Evolutionary conservation across 371 early-diverging fungal genomes (phyloP).

Genomic region (Umbelopsis sp.): DNA sequence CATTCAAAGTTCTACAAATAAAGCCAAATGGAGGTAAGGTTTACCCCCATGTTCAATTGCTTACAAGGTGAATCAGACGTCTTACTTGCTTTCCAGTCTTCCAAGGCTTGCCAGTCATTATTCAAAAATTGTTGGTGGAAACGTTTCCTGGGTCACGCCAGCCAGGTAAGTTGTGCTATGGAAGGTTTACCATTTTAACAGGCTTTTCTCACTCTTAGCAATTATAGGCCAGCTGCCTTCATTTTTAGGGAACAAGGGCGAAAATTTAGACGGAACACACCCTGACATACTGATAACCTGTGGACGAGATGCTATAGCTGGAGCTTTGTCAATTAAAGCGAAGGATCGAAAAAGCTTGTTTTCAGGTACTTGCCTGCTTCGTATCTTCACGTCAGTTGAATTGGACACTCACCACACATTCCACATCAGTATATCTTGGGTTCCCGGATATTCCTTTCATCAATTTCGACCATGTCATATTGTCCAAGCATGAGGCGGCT

Average conservation of each 20-base stretch:
- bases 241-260: not conserved
- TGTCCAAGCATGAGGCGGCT: constrained; percentile 50
- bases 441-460: constrained; percentile 49
- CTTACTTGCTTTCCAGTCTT: not conserved
- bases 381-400: not conserved
- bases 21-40: not conserved
- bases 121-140: not conserved
- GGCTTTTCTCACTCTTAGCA: not conserved
- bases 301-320: constrained; percentile 41
- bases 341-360: constrained; percentile 22
- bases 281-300: constrained; percentile 20
- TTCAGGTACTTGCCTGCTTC: constrained; percentile 31
- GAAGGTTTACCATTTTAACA: not conserved
- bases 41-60: not conserved
- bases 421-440: constrained; percentile 39
- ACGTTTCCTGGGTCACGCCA: constrained; percentile 11
- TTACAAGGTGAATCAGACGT: not conserved
- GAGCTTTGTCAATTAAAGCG: constrained; percentile 28
- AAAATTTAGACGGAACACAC: not conserved
- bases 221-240: not conserved
- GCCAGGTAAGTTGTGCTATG: not conserved
- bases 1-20: not conserved
- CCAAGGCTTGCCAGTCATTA: constrained; percentile 1
- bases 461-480: constrained; percentile 47
- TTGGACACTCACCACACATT: not conserved